phyloP scores from a whole-genome alignment of 768 basidiomycete species.

The Trametes cubensis region DNA sequence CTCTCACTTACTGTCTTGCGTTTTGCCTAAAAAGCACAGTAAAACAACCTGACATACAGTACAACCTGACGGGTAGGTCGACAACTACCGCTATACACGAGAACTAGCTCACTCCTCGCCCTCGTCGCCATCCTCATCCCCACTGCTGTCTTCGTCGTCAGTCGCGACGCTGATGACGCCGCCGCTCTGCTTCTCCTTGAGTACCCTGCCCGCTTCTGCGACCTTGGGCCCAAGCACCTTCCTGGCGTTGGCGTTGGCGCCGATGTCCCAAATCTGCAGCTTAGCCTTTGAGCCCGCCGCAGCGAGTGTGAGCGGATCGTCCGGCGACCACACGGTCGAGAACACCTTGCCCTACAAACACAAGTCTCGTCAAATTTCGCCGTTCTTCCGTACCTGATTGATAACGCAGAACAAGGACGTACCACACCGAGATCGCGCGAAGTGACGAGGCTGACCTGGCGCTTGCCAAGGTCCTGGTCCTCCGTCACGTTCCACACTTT shows the following conservation, averaged over 20 bases:
- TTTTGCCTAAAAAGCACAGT: neutral
- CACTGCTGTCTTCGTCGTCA: constrained; percentile 71
- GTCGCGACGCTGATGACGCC: constrained; percentile 71
- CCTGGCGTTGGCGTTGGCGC: constrained; percentile 77
- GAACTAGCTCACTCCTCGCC: constrained; percentile 13
- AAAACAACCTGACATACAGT: neutral
- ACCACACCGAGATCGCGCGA: constrained; percentile 92
- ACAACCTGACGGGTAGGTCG: neutral
- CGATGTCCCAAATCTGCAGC: constrained; percentile 95
- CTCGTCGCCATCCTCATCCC: constrained; percentile 41
- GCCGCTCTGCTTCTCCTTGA: constrained; percentile 66
- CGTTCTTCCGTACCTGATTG: no score
- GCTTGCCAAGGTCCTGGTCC: constrained; percentile 60
- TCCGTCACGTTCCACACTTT: constrained; percentile 94
- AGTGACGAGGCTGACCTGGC: constrained; percentile 80
- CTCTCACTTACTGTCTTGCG: neutral
- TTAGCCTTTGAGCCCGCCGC: constrained; percentile 94
- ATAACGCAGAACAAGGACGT: constrained; percentile 33
- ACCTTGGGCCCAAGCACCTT: constrained; percentile 84
- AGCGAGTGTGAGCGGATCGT: constrained; percentile 90
- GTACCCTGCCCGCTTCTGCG: constrained; percentile 63
- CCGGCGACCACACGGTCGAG: constrained; percentile 87
- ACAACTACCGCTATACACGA: neutral
- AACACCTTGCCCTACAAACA: constrained; percentile 89
- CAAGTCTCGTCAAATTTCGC: neutral